Evolutionary conservation across 257 asterid species (phyloP).

Genomic region (Verbena officinalis): DNA sequence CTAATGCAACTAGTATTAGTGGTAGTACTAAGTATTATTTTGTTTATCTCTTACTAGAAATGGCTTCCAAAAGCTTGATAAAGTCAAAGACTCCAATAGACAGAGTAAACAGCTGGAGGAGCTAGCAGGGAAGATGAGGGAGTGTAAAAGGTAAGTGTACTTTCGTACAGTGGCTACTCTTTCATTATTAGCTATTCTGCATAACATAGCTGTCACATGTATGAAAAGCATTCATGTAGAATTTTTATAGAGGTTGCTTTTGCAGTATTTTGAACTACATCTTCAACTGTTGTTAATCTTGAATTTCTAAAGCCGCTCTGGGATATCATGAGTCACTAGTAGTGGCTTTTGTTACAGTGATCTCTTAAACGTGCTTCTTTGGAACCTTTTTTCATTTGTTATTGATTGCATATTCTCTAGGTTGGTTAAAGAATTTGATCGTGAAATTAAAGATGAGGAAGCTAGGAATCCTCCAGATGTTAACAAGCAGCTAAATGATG

Average conservation of each 20-base stretch:
- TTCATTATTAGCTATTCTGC: neutral
- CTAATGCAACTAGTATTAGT: neutral
- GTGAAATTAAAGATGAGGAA: conserved; percentile 96
- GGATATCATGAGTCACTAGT: conserved; percentile 11
- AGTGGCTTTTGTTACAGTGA: conserved; percentile 21
- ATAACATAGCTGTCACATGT: conserved; percentile 6
- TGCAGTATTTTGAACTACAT: conserved; percentile 20
- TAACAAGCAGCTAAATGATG: conserved; percentile 89
- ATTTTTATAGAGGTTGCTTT: conserved; percentile 15
- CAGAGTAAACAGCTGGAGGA: conserved; percentile 96
- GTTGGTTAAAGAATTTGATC: conserved; percentile 93
- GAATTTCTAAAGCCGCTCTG: conserved; percentile 8
- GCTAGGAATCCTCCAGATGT: conserved; percentile 71
- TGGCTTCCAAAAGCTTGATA: conserved; percentile 95
- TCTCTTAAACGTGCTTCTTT: conserved; percentile 22
- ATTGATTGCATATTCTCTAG: conserved; percentile 41
- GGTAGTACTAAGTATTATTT: neutral
- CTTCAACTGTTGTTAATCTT: conserved; percentile 13
- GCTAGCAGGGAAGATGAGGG: conserved; percentile 92
- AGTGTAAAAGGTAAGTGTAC: conserved; percentile 74
- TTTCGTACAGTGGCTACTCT: conserved; percentile 10
- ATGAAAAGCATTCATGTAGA: conserved; percentile 3
- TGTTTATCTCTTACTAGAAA: conserved; percentile 49
- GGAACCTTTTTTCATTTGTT: neutral
- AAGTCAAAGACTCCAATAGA: conserved; percentile 84